Evolutionary conservation across 106 monocot genomes (phyloP), one percentile per base, ranked within the genome.

Genomic region (Platanthera zijinensis): DNA sequence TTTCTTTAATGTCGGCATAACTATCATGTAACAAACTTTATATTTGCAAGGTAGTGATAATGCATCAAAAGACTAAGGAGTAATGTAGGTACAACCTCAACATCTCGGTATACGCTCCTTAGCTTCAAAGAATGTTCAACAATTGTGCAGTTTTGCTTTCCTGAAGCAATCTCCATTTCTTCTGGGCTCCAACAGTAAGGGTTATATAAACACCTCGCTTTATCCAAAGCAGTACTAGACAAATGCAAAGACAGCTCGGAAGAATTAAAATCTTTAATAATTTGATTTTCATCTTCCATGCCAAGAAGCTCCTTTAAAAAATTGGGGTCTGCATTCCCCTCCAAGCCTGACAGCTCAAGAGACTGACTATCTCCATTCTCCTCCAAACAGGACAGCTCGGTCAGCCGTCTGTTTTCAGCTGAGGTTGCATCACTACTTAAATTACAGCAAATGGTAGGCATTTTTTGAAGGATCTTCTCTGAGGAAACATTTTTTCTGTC

Each of bases 71-170:
- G 2, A 50, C 19, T 51, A 50, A 51, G 0, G 21, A 72, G 14
- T 21, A 10, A 72, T 21, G 48, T 6, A 72, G 72, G 50, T 51
- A 72, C 8, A 81, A 93, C 96, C 93, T 94, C 85, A 4, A 92
- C 94, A 86, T 94, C 91, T 56, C 80, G 66, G 81, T 99, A 99
- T 47, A 79, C 85, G 74, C 97, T 99, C 72, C 86, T 85, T 59
- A 99, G 73, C 77, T 87, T 88, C 75, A 94, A 79, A 75, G 77
- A 75, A 79, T 99, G 97, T 81, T 94, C 83, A 62, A 94, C 49
- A 75, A 66, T 19, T 45, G 76, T 88, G 51, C 85, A 79, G 19
- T 83, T 90, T 73, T 83, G 79, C 74, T 85, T 86, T 69, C 97
- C 97, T 73, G 94, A 87, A 51, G 97, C 91, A 78, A 74, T 64